Conservation (phyloP, 2,329 filamentous ascomycete species). For the Calonectria multiphialidica region DNA sequence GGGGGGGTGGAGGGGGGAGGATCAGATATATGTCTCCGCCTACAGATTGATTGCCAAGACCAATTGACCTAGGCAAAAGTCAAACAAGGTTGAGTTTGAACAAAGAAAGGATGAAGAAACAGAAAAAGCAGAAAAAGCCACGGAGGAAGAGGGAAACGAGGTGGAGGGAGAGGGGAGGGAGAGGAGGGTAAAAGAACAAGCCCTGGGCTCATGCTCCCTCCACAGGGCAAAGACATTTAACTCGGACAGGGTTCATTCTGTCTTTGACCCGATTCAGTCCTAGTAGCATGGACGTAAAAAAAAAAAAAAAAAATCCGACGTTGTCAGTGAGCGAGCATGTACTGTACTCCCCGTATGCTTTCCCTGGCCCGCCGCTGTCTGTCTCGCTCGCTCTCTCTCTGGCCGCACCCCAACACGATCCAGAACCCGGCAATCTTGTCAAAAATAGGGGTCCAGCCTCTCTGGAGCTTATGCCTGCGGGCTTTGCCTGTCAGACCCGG, state of each 20-base stretch:
- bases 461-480: neutral
- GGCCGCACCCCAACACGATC: conserved; percentile 9
- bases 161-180: conserved; percentile 4
- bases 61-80: neutral
- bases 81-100: neutral
- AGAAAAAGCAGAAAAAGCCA: neutral
- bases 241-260: conserved; percentile 16
- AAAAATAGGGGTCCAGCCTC: conserved; percentile 42
- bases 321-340: too few species aligned
- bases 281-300: conserved; percentile 18
- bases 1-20: neutral
- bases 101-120: neutral
- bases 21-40: neutral
- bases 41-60: neutral
- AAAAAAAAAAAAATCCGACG: neutral
- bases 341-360: too few species aligned
- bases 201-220: neutral
- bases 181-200: conserved; percentile 7
- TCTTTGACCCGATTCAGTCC: conserved; percentile 39
- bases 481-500: neutral
- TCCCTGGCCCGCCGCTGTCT: too few species aligned
- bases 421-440: conserved; percentile 3
- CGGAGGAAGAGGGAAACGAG: too few species aligned
- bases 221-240: conserved; percentile 22
- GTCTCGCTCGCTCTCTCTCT: too few species aligned